Base-by-base conservation (phyloP, 2,329 filamentous ascomycete species). In the Rhynchosporium graminicola region DNA sequence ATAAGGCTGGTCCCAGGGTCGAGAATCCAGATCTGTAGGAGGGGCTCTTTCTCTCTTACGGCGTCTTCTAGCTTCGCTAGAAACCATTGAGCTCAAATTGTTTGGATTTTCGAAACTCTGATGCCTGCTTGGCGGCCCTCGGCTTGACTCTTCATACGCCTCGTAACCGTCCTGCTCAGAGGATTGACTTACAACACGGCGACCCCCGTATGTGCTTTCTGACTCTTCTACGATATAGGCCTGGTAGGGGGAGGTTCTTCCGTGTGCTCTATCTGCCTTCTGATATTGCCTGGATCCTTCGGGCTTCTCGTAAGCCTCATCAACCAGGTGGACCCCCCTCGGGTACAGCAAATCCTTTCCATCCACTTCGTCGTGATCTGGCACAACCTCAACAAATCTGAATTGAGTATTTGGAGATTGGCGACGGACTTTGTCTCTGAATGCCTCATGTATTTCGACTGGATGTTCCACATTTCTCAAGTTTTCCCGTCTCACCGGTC, bases 1-100 rank as follows among this genome's bases (percentile, higher is more conserved):
- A 40, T 64, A 61, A 6, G 57, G 48, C 20, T 47, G 43, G 42
- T 63, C 59, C 57, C 60, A 62, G 2, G 62, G 63, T 15, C 31
- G 26, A 46, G 28, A 48, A 38, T 10, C 7, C 20, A 50, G 3
- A 9, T 57, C 13, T 42, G 26, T 10, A 33, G 38, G 51, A 28
- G 59, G 33, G 46, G 38, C 46, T 47, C 65, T 59, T 50, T 68
- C 66, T 56, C 59, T 50, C 29, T 66, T 60, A 10, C 65, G 66
- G 20, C 67, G 61, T 26, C 58, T 57, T 43, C 59, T 47, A 38
- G 60, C 52, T 29, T 65, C 62, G 26, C 54, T 54, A 7, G 62
- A 62, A 15, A 28, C 62, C 29, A n/a, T 42, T 28, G 65, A 65
- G 13, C 15, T 57, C n/a, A 50, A 10, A 29, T 45, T 47, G 20